Base-by-base conservation (phyloP, 2,329 filamentous ascomycete genomes). In the Myriosclerotinia curreyana region DNA sequence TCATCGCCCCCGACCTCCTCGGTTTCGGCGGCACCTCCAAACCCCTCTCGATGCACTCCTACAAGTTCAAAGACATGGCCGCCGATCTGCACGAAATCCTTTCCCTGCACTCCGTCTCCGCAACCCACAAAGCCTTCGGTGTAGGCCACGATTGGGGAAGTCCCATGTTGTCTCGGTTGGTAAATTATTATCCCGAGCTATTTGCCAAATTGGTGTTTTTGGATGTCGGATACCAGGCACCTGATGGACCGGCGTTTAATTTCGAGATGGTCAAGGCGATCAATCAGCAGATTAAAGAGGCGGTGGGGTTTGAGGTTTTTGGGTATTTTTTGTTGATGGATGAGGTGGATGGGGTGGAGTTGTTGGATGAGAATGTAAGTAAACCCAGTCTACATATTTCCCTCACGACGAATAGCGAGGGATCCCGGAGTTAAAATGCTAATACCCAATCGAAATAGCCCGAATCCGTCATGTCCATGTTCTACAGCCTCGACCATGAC, bases 1-100 rank as follows among this genome's bases (percentile, higher is more conserved):
- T 81, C 15, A 56, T 82, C 0, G 79, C 74, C 0, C 76, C 75
- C 0, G 80, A 82, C 65, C 70, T 80, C 0, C 72, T 79, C 2
- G 77, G 77, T 1, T 79, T 75, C 54, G 77, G 76, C 17, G 72
- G 69, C 22, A 76, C 73, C 2, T 70, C 71, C 53, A 75, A 75
- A 42, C 76, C 76, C 0, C 65, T 64, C 0, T 65, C 70, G 2
- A 25, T 71, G 0, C 60, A 70, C 9, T 66, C 68, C 0, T 79
- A 79, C 66, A 49, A 42, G 20, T 49, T 56, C 31, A 62, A 56
- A 62, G 31, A 36, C 4, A 76, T 79, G 73, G 69, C 71, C 0
- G 66, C 64, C 0, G 74, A 79, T 34, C 68, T 79, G 20, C 55
- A 72, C 20, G 73, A 75, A 34, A 68, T 79, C 7, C 64, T 79